phyloP scores from a whole-genome alignment of 768 basidiomycete genomes.

The Lanmaoa rubissima region DNA sequence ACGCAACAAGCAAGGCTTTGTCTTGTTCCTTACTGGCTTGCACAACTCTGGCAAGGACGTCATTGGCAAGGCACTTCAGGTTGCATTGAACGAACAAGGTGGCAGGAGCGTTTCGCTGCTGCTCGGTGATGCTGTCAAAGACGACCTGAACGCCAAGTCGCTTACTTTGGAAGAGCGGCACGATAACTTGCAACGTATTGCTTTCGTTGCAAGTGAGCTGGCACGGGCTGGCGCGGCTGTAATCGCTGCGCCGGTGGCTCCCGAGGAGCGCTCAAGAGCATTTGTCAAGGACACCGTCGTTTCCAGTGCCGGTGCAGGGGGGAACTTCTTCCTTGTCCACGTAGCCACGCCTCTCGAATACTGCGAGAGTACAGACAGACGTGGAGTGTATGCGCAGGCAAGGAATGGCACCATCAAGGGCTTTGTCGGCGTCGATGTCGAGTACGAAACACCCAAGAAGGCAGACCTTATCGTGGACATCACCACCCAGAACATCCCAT shows the following conservation, averaged over 20 bases:
- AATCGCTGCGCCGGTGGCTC: conserved; percentile 86
- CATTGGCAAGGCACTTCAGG: conserved; percentile 90
- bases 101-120: conserved; percentile 92
- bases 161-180: conserved; percentile 79
- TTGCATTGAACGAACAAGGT: conserved; percentile 91
- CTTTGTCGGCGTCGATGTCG: conserved; percentile 84
- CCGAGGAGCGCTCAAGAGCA: conserved; percentile 76
- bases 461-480: conserved; percentile 84
- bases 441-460: conserved; percentile 78
- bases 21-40: conserved; percentile 87
- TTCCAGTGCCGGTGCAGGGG: conserved; percentile 76
- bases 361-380: conserved; percentile 87
- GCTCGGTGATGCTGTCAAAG: conserved; percentile 83
- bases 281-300: conserved; percentile 71
- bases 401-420: conserved; percentile 81
- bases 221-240: conserved; percentile 96
- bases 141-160: conserved; percentile 66
- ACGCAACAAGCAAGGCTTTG: conserved; percentile 95
- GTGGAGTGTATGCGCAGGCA: conserved; percentile 79
- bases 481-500: conserved; percentile 76
- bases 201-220: conserved; percentile 88
- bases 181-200: conserved; percentile 79
- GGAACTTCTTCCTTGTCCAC: conserved; percentile 93
- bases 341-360: conserved; percentile 92
- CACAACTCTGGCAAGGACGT: conserved; percentile 94